These are phyloP conservation scores for Gnaphalium uliginosum DNA, from an alignment of 129 eudicot species.

Conservation along the genomic window DNA sequence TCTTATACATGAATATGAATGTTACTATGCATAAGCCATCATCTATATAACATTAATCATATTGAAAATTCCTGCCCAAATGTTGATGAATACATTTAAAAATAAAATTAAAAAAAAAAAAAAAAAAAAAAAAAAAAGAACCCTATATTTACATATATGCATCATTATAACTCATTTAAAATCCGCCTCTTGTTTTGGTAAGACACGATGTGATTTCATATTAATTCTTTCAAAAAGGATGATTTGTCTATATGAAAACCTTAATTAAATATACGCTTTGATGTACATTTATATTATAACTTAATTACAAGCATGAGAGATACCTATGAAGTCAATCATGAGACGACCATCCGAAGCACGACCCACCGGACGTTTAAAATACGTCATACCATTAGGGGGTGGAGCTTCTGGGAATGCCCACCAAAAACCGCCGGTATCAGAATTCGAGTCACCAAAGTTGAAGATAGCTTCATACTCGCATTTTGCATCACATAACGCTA, in stretches of 20 bases:
- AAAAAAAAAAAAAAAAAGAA: too few relatives aligned
- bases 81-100: too few relatives aligned
- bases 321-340: conserved; percentile 78
- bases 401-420: conserved; percentile 74
- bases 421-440: conserved; percentile 94
- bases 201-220: too few relatives aligned
- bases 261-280: too few relatives aligned
- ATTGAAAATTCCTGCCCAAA: too few relatives aligned
- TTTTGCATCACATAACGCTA: conserved; percentile 35
- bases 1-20: too few relatives aligned
- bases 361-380: conserved; percentile 77
- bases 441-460: conserved; percentile 91
- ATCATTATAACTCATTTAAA: background rate
- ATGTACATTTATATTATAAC: background rate
- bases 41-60: too few relatives aligned
- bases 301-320: background rate
- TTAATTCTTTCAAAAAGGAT: too few relatives aligned
- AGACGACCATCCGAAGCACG: conserved; percentile 85
- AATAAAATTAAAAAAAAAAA: too few relatives aligned
- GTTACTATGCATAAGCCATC: too few relatives aligned
- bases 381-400: conserved; percentile 84
- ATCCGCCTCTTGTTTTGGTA: too few relatives aligned
- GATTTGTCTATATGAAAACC: too few relatives aligned
- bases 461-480: conserved; percentile 76
- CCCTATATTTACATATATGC: background rate